Evolutionary conservation across 805 yeast species (phyloP), one percentile per base, ranked within the genome.

Genomic region (Metschnikowia bowlesiae): DNA sequence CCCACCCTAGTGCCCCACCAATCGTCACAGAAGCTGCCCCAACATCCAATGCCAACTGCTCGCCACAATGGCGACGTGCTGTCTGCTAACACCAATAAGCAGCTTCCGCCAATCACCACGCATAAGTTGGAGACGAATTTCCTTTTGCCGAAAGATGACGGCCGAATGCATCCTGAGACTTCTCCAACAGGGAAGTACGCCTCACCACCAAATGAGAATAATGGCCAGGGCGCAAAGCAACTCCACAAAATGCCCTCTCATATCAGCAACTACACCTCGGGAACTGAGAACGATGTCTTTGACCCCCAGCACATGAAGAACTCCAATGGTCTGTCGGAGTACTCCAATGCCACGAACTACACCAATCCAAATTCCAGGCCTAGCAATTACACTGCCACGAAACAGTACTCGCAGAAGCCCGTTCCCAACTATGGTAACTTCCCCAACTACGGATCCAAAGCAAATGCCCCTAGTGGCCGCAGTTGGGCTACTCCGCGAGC

Each of bases 401-500:
- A 30, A 2, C 8, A 30, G 3, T 30, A 5, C 32, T 8, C 8
- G 3, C 10, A 8, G 10, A 30, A 30, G 10, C 6, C 32, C 32
- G 10, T 2, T 30, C 10, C 32, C 3, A 30, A 30, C 32, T 30
- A 30, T 30, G 32, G 8, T 4, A 30, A 30, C 32, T 30, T 10
- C 32, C 8, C 8, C 0, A 32, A 4, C n/a, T n/a, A 32, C 22
- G 13, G 13, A 8, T 8, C 11, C 8, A 32, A 32, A 11, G 7
- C 36, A 33, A 33, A 22, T 29, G 53, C 52, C 36, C 51, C 54
- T 9, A 56, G 61, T 8, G 69, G 65, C 39, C 60, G 76, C 42
- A 68, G 69, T 53, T 74, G 78, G 78, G 68, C 75, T 7, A 69
- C 75, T n/a, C 78, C 78, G 3, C 59, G 74, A 30, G 62, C 69